Base-by-base conservation (phyloP, 1,139 yeast genomes). In the Saccharomyces pastorianus region DNA sequence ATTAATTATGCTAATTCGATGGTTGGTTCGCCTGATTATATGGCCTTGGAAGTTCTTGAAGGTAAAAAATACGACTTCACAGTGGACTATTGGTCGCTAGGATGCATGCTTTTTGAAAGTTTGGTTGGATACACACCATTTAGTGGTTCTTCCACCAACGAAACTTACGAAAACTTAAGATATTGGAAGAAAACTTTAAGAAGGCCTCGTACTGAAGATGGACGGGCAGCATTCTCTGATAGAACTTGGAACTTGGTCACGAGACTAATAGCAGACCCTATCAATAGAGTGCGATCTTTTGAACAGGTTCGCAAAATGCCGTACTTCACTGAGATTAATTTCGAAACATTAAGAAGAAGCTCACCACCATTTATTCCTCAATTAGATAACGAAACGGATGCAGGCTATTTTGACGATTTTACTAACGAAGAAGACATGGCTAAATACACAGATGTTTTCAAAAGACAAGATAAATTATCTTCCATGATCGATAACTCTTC, bases 71-170 rank as follows among this genome's bases (percentile, higher is more conserved):
- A 95, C 70, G 96, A 95, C 68, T 91, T 85, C 68, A 91, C 99
- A 23, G 95, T 95, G 58, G 99, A 95, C 74, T 95, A 95, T 71
- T 95, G 99, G 99, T 91, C 98, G 0, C 77, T 95, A 54, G 99
- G 99, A 1, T 95, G 99, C 71, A 88, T 88, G 82, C 76, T 91
- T 27, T 91, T 87, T 67, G 98, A 91, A 70, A 88, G 96, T 58
- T 79, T 91, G 64, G 88, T 90, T 53, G 97, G 98, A 0, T 95
- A 88, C 70, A 96, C 99, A 2, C 99, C 99, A 48, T 95, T 95
- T 67, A 85, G 96, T 49, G 99, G 99, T 1, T 83, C 91, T 42
- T 83, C 88, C 51, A 88, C 93, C 52, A 96, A 93, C 66, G 99
- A 95, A 70, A 95, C 99, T 0, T 95, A 95, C 72, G 82, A 91